Evolutionary conservation across 139 green algal genomes (phyloP), one percentile per base, ranked within the genome.

Genomic region (Tetraselmis chui): DNA sequence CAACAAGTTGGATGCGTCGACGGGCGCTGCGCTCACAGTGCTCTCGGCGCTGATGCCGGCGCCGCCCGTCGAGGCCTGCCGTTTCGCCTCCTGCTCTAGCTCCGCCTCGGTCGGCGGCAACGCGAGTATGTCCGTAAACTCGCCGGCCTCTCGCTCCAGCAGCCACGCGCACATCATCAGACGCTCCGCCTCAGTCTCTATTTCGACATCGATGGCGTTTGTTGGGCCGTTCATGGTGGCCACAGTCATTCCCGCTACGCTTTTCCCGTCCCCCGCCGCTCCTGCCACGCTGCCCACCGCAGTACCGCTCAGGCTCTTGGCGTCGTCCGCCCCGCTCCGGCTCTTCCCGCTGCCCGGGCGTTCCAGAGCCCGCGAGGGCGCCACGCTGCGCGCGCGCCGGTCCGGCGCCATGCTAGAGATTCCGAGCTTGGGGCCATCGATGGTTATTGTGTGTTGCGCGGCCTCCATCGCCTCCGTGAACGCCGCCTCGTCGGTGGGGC

Each of bases 101-200:
- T 67, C 45, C 45, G 45, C 45, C 18, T 5, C 11, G 45, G 45
- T 67, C 23, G 82, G 59, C 31, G 2, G 80, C 59, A 30, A 59
- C 58, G 80, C 80, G 75, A 67, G 30, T 29, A 75, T 32, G 75
- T 31, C 1, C 26, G 31, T 26, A 58, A 30, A n/a, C 28, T 27
- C 2, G 74, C 45, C 79, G 32, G 59, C 29, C 32, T 88, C 85
- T n/a, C 76, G 83, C 23, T 82, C 83, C 32, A 87, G 79, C 30
- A 93, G 85, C 79, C 87, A 32, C n/a, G 87, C 31, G 59, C 87
- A 84, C 29, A 95, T 81, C 2, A 82, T 79, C 76, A 91, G 59
- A 22, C 92, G 85, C 80, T 96, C 93, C 45, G 89, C 91, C 86
- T 94, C 91, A 23, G 86, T 67, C 76, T 94, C 89, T 22, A 93